Evolutionary conservation across 345 rosid genomes (phyloP).

Genomic region (Heritiera littoralis): DNA sequence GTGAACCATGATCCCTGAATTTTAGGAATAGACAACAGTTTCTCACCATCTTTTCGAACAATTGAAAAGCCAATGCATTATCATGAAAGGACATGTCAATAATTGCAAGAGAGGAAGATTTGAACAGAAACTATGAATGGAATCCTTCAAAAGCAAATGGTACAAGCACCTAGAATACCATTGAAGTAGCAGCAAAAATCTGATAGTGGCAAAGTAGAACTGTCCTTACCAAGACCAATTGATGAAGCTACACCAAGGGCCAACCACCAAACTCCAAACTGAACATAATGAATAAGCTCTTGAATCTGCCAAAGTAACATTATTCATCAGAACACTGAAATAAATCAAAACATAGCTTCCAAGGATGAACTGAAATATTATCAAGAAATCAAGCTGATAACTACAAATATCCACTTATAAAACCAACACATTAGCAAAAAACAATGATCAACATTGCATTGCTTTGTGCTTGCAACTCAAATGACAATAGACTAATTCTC

Average conservation of each 20-base stretch:
- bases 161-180: slow-evolving; percentile 24
- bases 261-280: slow-evolving; percentile 87
- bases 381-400: background rate
- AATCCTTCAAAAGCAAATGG: background rate
- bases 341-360: slow-evolving; percentile 1
- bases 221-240: slow-evolving; percentile 86
- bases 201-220: slow-evolving; percentile 11
- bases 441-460: background rate
- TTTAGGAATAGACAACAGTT: background rate
- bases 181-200: slow-evolving; percentile 27
- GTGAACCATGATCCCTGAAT: background rate
- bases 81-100: background rate
- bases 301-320: slow-evolving; percentile 59
- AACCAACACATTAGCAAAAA: slow-evolving; percentile 1
- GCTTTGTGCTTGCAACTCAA: background rate
- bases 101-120: background rate
- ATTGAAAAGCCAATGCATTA: background rate
- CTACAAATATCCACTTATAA: slow-evolving; percentile 1
- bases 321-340: slow-evolving; percentile 7
- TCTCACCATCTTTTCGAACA: background rate
- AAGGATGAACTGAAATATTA: background rate
- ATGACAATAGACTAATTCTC: background rate
- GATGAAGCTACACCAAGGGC: slow-evolving; percentile 95
- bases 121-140: no score
- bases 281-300: slow-evolving; percentile 62